Evolutionary conservation across 805 yeast genomes (phyloP).

Genomic region (Kurtzmaniella cleridarum): DNA sequence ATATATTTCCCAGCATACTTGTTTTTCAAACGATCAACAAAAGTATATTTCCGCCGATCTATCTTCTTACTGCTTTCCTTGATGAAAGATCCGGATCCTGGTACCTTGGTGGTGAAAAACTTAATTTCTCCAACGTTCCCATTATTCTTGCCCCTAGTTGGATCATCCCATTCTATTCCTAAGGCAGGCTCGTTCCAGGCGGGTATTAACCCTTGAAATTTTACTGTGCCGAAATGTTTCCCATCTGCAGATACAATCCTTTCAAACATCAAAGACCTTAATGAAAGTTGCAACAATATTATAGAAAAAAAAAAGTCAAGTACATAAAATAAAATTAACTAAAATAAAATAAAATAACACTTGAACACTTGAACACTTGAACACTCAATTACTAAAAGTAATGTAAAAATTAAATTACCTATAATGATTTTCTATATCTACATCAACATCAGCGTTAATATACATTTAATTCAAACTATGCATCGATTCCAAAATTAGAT

Average conservation of each 20-base stretch:
- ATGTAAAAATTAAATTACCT: too few relatives aligned
- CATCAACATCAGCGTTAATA: neutral
- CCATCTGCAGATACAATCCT: slow-evolving; percentile 29
- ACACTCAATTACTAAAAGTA: too few relatives aligned
- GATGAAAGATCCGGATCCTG: slow-evolving; percentile 58
- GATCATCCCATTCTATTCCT: slow-evolving; percentile 87
- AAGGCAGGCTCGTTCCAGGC: slow-evolving; percentile 59
- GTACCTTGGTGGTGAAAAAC: slow-evolving; percentile 46
- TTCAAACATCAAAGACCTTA: slow-evolving; percentile 7
- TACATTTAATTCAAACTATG: slow-evolving; percentile 1
- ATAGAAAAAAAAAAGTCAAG: neutral
- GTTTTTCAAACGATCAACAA: slow-evolving; percentile 45
- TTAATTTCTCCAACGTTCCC: slow-evolving; percentile 51
- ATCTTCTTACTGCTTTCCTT: slow-evolving; percentile 39
- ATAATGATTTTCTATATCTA: neutral
- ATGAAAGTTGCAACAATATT: neutral
- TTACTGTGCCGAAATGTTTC: slow-evolving; percentile 52
- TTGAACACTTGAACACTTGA: too few relatives aligned
- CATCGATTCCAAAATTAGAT: slow-evolving; percentile 33
- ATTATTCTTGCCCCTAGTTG: slow-evolving; percentile 62
- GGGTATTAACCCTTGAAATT: slow-evolving; percentile 55
- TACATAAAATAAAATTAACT: too few relatives aligned
- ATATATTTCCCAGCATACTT: slow-evolving; percentile 36
- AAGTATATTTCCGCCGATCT: slow-evolving; percentile 13
- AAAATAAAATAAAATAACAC: too few relatives aligned